Evolutionary conservation across 2,329 filamentous ascomycete species (phyloP).

Genomic region (Arthrobotrys entomopaga): DNA sequence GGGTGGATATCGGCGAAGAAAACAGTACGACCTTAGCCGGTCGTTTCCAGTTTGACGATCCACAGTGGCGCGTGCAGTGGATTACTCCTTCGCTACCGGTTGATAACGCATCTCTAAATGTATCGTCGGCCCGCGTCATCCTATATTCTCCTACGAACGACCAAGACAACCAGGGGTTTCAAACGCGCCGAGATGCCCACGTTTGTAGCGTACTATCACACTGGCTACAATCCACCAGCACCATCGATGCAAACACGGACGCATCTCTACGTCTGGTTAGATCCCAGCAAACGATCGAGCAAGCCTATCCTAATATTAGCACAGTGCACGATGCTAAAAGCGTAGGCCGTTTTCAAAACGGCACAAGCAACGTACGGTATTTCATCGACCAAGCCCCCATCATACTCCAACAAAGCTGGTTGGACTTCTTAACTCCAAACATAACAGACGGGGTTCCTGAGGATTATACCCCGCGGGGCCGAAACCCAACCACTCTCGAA

Average conservation of each 20-base stretch:
- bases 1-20: no score
- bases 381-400: constrained; percentile 13
- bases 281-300: constrained; percentile 4
- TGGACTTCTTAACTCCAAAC: constrained; percentile 9
- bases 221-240: constrained; percentile 7
- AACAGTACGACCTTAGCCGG: neutral
- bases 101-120: neutral
- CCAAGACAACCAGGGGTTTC: no score
- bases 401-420: constrained; percentile 7
- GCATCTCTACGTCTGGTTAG: constrained; percentile 5
- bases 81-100: neutral
- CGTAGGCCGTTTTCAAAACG: neutral
- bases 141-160: constrained; percentile 1
- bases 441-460: neutral
- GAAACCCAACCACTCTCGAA: constrained; percentile 1
- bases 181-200: neutral
- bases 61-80: constrained; percentile 11
- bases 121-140: neutral
- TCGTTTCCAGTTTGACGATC: neutral
- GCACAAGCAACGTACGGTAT: neutral
- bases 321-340: neutral
- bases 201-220: constrained; percentile 8
- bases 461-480: neutral
- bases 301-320: constrained; percentile 1
- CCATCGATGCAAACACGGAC: constrained; percentile 3